Base-by-base conservation (phyloP, 148 eudicot species). In the Vaccinium vitisidaea region DNA sequence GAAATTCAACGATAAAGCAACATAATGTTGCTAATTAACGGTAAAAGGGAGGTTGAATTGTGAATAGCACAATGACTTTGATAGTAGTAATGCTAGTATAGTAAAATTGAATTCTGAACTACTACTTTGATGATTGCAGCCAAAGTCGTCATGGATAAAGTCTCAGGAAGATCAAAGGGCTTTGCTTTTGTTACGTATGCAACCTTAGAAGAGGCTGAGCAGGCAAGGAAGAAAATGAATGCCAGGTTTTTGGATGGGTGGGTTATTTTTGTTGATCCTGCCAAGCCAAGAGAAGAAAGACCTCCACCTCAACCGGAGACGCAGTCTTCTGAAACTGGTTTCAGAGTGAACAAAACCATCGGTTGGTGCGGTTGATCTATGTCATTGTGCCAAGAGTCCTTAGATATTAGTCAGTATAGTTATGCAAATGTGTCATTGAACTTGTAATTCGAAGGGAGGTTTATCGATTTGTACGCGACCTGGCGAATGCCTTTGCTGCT, bases 241-340 rank as follows among this genome's bases (percentile, higher is more conserved):
- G 98, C 93, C 49, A 91, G 93, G 87, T 97, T 87, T 84, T 84
- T 97, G 88, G 99, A 97, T 83, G 99, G 99, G 27, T 97, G 98
- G 99, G 99, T 97, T 80, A 95, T 95, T 59, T 97, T 97, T 90
- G 98, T 95, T 39, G 98, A 95, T 59, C 99, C 99, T 50, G 98
- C 99, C 7, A 97, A 87, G 78, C 94, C 96, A 36, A 92, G 91
- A 88, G 95, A 92, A 83, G 71, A 90, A 23, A 94, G 90, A 86
- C 88, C 89, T 19, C 97, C 93, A 8, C 91, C 93, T 83, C 95
- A 87, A 75, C 83, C 74, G 8, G 85, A 88, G 73, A 81, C 87
- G 46, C 94, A 86, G 75, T 59, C 93, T 74, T 88, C 90, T 14
- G 92, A 88, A 39, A 59, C 81, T 50, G 99, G 99, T 2, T 95